A percentile compares a stretch with the other conserved stretches of the same genome.
Evolutionary conservation across 164 flowering plant genomes (phyloP).

Genomic region (Magnolia officinalis): DNA sequence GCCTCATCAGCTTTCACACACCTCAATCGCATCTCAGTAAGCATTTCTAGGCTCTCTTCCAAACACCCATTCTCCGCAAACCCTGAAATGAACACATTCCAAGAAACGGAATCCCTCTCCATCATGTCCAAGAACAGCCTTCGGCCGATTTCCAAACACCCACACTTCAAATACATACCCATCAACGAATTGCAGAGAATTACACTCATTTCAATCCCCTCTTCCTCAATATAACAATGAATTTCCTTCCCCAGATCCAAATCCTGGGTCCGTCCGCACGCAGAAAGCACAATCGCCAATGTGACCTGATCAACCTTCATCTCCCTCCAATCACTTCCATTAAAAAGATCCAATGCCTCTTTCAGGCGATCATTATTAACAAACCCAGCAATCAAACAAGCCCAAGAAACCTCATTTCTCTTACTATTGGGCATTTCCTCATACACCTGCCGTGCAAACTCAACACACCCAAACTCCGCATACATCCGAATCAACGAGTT

Average conservation of each 20-base stretch:
- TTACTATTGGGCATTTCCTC: background rate
- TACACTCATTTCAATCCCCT: slow-evolving; percentile 5
- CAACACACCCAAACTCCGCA: background rate
- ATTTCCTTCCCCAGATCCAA: slow-evolving; percentile 6
- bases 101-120: slow-evolving; percentile 18
- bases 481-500: slow-evolving; percentile 9
- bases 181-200: slow-evolving; percentile 3
- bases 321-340: background rate
- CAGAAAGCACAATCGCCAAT: background rate
- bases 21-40: slow-evolving; percentile 19
- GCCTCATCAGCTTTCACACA: slow-evolving; percentile 12
- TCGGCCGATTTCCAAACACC: slow-evolving; percentile 18
- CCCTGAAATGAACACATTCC: slow-evolving; percentile 21
- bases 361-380: background rate
- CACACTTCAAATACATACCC: slow-evolving; percentile 65
- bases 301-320: slow-evolving; percentile 1
- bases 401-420: slow-evolving; percentile 11
- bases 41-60: slow-evolving; percentile 13
- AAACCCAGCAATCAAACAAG: slow-evolving; percentile 6
- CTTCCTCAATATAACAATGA: background rate
- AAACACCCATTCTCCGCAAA: slow-evolving; percentile 11
- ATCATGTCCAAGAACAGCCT: slow-evolving; percentile 20
- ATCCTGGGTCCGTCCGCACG: background rate
- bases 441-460: background rate
- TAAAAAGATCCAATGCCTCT: slow-evolving; percentile 2